phyloP scores from a whole-genome alignment of 148 eudicot genomes.

The Cornus florida region DNA sequence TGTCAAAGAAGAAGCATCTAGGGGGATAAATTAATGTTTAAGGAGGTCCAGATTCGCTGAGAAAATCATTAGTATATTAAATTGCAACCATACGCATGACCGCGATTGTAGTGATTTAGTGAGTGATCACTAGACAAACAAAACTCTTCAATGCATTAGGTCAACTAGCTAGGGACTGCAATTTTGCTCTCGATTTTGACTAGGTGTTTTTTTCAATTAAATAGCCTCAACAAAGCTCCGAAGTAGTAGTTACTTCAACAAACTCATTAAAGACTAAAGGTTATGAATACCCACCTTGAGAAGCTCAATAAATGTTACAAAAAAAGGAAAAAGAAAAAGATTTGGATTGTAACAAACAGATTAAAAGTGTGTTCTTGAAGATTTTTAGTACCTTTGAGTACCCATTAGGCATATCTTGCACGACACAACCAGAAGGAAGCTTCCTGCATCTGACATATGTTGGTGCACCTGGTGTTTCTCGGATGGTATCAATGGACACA shows the following conservation, averaged over 20 bases:
- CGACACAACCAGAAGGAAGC: slow-evolving; percentile 95
- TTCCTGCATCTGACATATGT: slow-evolving; percentile 64
- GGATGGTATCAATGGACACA: slow-evolving; percentile 75
- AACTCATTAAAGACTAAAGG: slow-evolving; percentile 63
- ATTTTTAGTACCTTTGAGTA: slow-evolving; percentile 70
- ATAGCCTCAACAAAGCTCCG: slow-evolving; percentile 41
- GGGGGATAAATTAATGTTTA: slow-evolving; percentile 26
- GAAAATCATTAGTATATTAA: slow-evolving; percentile 11
- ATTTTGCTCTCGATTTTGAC: slow-evolving; percentile 10
- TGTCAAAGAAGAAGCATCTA: slow-evolving; percentile 55
- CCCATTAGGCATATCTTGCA: slow-evolving; percentile 98
- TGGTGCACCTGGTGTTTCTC: slow-evolving; percentile 57
- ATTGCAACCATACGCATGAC: slow-evolving; percentile 2
- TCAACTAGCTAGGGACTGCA: slow-evolving; percentile 7
- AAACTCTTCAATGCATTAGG: slow-evolving; percentile 48
- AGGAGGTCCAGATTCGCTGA: slow-evolving; percentile 17
- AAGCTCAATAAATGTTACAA: slow-evolving; percentile 43
- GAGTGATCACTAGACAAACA: slow-evolving; percentile 44
- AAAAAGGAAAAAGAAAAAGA: neutral
- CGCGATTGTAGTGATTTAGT: slow-evolving; percentile 25
- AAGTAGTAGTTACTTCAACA: slow-evolving; percentile 59
- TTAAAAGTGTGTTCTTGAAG: neutral
- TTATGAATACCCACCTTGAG: slow-evolving; percentile 42
- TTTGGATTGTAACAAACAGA: neutral
- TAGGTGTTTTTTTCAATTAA: slow-evolving; percentile 17